phyloP scores from a whole-genome alignment of 805 yeast species.

The Scheffersomyces coipomensis region DNA sequence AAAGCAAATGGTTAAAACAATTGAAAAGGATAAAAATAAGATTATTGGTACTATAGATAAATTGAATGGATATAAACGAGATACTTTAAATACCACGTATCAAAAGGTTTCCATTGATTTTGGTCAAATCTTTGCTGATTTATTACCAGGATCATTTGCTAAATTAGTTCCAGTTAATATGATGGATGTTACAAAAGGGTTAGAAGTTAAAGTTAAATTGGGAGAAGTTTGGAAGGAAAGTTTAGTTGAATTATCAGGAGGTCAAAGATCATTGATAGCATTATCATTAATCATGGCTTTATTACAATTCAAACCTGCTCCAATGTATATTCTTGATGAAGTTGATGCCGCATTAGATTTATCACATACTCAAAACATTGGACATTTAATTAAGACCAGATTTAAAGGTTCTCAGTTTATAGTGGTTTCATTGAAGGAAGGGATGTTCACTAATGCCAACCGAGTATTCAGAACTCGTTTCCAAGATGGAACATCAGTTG shows the following conservation, averaged over 20 bases:
- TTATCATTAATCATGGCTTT: slow-evolving; percentile 88
- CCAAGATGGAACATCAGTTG: slow-evolving; percentile 96
- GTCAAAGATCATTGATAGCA: slow-evolving; percentile 94
- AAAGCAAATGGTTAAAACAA: slow-evolving; percentile 77
- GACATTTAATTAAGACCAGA: slow-evolving; percentile 90
- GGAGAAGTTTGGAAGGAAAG: slow-evolving; percentile 97
- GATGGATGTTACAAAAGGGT: slow-evolving; percentile 83
- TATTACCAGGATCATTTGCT: slow-evolving; percentile 87
- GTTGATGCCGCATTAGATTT: slow-evolving; percentile 98
- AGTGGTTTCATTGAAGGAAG: slow-evolving; percentile 95
- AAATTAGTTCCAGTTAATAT: slow-evolving; percentile 79
- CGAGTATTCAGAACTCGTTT: slow-evolving; percentile 89
- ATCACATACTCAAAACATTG: slow-evolving; percentile 96
- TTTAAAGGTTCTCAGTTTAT: slow-evolving; percentile 96
- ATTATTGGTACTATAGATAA: slow-evolving; percentile 84
- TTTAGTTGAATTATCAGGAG: slow-evolving; percentile 92
- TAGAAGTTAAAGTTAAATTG: slow-evolving; percentile 84
- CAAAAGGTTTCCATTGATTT: slow-evolving; percentile 84
- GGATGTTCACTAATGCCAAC: slow-evolving; percentile 97
- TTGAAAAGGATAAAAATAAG: slow-evolving; percentile 84
- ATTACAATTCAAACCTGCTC: slow-evolving; percentile 95
- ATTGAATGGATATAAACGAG: slow-evolving; percentile 80
- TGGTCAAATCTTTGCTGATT: slow-evolving; percentile 84
- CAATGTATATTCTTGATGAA: slow-evolving; percentile 96
- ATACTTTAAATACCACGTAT: slow-evolving; percentile 82